These are phyloP conservation scores for Boletus insuetus DNA, from an alignment of 768 basidiomycete species.

Conservation along the genomic window DNA sequence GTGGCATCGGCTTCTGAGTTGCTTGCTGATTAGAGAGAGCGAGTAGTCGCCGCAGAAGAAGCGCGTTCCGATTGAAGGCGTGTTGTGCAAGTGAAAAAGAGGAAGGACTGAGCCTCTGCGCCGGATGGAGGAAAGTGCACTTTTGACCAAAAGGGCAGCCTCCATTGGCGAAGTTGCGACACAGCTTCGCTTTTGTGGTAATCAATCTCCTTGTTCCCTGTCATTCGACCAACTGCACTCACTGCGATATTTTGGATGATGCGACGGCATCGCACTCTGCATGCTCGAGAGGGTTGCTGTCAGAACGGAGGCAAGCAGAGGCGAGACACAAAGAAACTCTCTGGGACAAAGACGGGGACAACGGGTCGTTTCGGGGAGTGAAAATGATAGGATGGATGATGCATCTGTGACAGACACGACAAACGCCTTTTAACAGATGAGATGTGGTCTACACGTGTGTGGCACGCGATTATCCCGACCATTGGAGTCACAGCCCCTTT, in stretches of 20 bases:
- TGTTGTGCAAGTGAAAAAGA: conserved; percentile 16
- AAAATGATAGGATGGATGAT: conserved; percentile 13
- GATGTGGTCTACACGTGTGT: conserved; percentile 32
- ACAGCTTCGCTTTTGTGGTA: conserved; percentile 32
- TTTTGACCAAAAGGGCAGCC: conserved; percentile 36
- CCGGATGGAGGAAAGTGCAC: conserved; percentile 39
- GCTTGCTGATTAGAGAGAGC: conserved; percentile 8
- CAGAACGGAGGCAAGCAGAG: neutral
- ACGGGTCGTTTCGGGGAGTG: conserved; percentile 1
- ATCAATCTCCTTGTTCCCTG: conserved; percentile 1
- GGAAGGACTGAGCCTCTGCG: conserved; percentile 6
- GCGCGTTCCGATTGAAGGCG: conserved; percentile 15
- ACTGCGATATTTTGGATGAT: conserved; percentile 32
- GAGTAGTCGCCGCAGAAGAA: conserved; percentile 15
- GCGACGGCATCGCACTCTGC: conserved; percentile 8
- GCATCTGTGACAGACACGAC: conserved; percentile 21
- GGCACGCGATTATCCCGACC: conserved; percentile 31
- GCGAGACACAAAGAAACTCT: neutral
- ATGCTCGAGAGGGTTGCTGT: conserved; percentile 6
- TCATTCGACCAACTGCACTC: conserved; percentile 13
- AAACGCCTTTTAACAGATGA: conserved; percentile 29
- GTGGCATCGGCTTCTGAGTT: neutral
- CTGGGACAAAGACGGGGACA: neutral
- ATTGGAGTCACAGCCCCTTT: conserved; percentile 7
- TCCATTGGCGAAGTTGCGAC: conserved; percentile 36